A percentile compares a stretch with the other conserved stretches of the same genome.
These are phyloP conservation scores for Thelonectria blattea DNA, from an alignment of 2,329 filamentous ascomycete species.

Conservation along the genomic window DNA sequence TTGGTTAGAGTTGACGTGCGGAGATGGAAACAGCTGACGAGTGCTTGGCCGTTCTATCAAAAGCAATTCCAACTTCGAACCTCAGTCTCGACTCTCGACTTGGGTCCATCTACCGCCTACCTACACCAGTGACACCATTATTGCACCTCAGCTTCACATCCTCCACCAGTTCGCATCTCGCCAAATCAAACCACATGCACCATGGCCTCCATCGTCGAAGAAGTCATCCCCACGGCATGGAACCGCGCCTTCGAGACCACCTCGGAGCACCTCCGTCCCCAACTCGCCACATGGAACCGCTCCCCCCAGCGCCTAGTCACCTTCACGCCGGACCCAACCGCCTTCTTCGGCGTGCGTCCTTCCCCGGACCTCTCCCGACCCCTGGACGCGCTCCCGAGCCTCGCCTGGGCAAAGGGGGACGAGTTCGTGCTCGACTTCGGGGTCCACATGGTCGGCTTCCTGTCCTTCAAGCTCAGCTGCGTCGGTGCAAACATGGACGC, in stretches of 20 bases:
- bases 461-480: slow-evolving; percentile 17
- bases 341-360: slow-evolving; percentile 17
- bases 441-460: slow-evolving; percentile 22
- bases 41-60: not conserved
- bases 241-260: slow-evolving; percentile 20
- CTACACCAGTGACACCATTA: not conserved
- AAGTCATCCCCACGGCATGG: slow-evolving; percentile 15
- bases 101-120: no score
- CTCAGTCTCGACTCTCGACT: no score
- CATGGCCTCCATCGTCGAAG: slow-evolving; percentile 11
- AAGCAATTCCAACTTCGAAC: not conserved
- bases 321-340: slow-evolving; percentile 14
- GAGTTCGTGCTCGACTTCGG: slow-evolving; percentile 26
- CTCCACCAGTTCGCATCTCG: not conserved
- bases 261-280: slow-evolving; percentile 15
- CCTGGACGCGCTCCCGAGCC: slow-evolving; percentile 12
- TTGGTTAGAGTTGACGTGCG: not conserved
- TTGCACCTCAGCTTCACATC: not conserved
- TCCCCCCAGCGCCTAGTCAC: slow-evolving; percentile 17
- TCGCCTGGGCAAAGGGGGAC: slow-evolving; percentile 20
- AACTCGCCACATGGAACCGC: slow-evolving; percentile 17
- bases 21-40: not conserved
- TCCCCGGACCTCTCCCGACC: slow-evolving; percentile 2
- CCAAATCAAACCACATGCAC: no score
- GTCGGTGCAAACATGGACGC: slow-evolving; percentile 41